Conservation (phyloP, 331 rosid genomes). For the Acacia pycnantha region DNA sequence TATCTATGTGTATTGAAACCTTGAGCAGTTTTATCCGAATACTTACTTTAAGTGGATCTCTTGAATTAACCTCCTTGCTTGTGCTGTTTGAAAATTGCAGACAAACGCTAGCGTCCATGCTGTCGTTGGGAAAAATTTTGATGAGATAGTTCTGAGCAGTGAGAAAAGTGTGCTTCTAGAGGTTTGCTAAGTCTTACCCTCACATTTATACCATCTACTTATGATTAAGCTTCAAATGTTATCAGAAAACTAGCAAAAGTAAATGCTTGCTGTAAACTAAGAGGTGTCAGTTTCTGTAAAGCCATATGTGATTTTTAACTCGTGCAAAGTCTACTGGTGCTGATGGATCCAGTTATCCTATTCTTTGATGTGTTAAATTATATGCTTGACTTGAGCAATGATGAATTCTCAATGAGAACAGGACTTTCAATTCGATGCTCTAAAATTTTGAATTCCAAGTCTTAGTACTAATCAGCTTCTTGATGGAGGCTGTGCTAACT, state of each 20-base stretch:
- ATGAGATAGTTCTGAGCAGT: conserved; percentile 62
- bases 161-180: conserved; percentile 74
- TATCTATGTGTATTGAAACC: neutral
- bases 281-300: conserved; percentile 7
- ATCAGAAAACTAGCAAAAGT: neutral
- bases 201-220: conserved; percentile 1
- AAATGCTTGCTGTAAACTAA: conserved; percentile 2
- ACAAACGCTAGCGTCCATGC: conserved; percentile 52
- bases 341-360: neutral
- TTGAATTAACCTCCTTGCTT: neutral
- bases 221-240: neutral
- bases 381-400: conserved; percentile 8
- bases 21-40: neutral
- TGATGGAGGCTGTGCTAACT: conserved; percentile 11
- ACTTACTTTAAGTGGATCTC: neutral
- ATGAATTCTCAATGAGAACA: neutral
- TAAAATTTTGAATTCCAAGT: neutral
- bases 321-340: neutral
- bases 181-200: conserved; percentile 52
- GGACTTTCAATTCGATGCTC: neutral
- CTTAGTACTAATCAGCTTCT: neutral
- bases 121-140: conserved; percentile 76
- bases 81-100: conserved; percentile 50
- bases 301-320: neutral
- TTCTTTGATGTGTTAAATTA: conserved; percentile 1